Evolutionary conservation across 768 basidiomycete genomes (phyloP), one percentile per base, ranked within the genome.

Genomic region (Termitomyces heimii): DNA sequence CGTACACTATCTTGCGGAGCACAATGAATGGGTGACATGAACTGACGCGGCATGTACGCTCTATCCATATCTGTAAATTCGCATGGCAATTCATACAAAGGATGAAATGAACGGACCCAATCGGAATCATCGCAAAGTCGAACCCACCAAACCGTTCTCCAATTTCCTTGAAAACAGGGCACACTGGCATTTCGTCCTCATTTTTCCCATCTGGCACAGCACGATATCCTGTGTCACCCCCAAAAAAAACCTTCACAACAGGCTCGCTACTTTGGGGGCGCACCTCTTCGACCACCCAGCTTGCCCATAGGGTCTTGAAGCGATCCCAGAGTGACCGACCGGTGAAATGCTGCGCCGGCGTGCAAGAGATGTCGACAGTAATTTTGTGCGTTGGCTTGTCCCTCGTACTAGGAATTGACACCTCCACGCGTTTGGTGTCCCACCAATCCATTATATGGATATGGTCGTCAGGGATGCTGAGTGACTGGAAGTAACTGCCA

Each of bases 141-240:
- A 90, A 84, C 0, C 77, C 78, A 0, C 84, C 85, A 60, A 83
- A 83, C 12, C 66, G 67, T 48, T 80, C 73, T 2, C 89, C 89
- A 51, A 92, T 85, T 67, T 86, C 79, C 64, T 78, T 77, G 68
- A 92, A 92, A 4, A 80, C 88, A 5, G 89, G 89, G 66, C 89
- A 91, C 12, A 75, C 69, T 0, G 85, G 81, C 2, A 80, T 74
- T n/a, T 70, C 68, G 1, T 79, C 74, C 67, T 77, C 82, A 61
- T 75, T 78, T 67, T 80, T 73, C 0, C 75, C 78, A 59, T 71
- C 73, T 47, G 59, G 58, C 16, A 83, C 82, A 0, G 76, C 61
- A 24, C 81, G 71, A 65, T 84, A 82, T 9, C 82, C 86, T 1
- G 87, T 91, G 67, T 89, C 88, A 13, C 89, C 89, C 6, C 74